Conservation (phyloP, 129 eudicot species). For the Deinandra increscens region DNA sequence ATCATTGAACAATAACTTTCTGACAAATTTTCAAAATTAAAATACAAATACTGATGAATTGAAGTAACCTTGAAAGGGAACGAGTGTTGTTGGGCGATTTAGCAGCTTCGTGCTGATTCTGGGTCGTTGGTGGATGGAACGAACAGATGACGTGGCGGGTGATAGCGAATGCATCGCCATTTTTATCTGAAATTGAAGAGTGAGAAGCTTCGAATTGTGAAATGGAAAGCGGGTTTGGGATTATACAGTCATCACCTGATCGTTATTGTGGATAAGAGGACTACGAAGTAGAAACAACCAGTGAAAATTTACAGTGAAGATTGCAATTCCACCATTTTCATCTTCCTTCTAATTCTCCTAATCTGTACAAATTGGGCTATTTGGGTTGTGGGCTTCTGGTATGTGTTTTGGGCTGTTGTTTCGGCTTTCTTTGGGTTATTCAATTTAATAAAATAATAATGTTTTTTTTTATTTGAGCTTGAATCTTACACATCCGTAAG, state of each 20-base stretch:
- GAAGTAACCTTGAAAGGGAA: conserved; percentile 43
- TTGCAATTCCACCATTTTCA: conserved; percentile 16
- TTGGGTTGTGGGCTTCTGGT: conserved; percentile 8
- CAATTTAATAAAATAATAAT: too few relatives aligned
- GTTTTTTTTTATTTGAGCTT: too few relatives aligned
- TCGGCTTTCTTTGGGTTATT: neutral
- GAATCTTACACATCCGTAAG: too few relatives aligned
- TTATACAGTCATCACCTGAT: neutral
- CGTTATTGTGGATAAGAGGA: conserved; percentile 27
- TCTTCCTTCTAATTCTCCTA: neutral
- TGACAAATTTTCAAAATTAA: neutral
- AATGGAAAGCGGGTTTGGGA: neutral
- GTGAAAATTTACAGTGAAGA: conserved; percentile 21
- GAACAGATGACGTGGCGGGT: conserved; percentile 51
- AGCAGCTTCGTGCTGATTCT: conserved; percentile 18
- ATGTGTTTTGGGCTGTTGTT: neutral
- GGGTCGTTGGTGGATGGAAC: conserved; percentile 33
- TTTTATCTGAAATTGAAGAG: conserved; percentile 20
- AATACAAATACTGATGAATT: neutral
- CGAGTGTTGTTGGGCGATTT: conserved; percentile 36
- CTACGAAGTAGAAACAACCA: conserved; percentile 24
- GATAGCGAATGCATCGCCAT: conserved; percentile 57
- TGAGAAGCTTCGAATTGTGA: neutral
- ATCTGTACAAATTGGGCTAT: neutral
- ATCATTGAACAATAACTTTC: conserved; percentile 14